Evolutionary conservation across 306 rosid species (phyloP).

Genomic region (Inga leiocalycina): DNA sequence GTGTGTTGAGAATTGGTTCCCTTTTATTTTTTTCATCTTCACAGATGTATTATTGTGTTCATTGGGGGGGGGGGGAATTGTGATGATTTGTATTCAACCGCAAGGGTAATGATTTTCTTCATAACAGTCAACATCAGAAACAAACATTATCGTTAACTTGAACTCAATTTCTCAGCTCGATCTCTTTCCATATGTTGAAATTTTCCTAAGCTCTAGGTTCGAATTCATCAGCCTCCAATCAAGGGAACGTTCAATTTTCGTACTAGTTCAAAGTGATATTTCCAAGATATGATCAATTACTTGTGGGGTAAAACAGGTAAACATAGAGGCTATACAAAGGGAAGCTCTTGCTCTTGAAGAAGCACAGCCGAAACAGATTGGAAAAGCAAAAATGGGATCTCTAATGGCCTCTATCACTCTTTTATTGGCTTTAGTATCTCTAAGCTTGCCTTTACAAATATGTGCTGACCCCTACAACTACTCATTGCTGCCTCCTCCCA

Average conservation of each 20-base stretch:
- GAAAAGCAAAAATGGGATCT: slow-evolving; percentile 45
- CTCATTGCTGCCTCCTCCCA: slow-evolving; percentile 47
- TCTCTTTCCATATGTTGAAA: not conserved
- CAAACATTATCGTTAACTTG: not conserved
- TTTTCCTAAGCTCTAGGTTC: not conserved
- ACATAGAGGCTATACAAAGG: slow-evolving; percentile 49
- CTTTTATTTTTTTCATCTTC: not conserved
- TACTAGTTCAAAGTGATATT: not conserved
- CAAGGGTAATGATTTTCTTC: not conserved
- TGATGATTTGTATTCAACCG: not conserved
- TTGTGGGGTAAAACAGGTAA: slow-evolving; percentile 19
- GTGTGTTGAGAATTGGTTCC: not conserved
- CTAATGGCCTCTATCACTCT: slow-evolving; percentile 29
- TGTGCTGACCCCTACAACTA: slow-evolving; percentile 43
- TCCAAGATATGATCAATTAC: slow-evolving; percentile 8
- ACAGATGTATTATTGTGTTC: not conserved
- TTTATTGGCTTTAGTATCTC: slow-evolving; percentile 15
- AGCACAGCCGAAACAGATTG: slow-evolving; percentile 28
- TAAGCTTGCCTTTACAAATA: slow-evolving; percentile 29
- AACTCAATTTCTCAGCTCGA: not conserved
- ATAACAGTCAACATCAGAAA: not conserved
- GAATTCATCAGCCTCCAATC: not conserved
- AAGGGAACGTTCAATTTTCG: not conserved
- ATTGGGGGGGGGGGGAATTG: not conserved
- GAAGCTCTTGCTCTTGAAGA: not conserved